These are phyloP conservation scores for Fusarium mangiferae DNA, from an alignment of 2,329 filamentous ascomycete genomes.

Conservation along the genomic window DNA sequence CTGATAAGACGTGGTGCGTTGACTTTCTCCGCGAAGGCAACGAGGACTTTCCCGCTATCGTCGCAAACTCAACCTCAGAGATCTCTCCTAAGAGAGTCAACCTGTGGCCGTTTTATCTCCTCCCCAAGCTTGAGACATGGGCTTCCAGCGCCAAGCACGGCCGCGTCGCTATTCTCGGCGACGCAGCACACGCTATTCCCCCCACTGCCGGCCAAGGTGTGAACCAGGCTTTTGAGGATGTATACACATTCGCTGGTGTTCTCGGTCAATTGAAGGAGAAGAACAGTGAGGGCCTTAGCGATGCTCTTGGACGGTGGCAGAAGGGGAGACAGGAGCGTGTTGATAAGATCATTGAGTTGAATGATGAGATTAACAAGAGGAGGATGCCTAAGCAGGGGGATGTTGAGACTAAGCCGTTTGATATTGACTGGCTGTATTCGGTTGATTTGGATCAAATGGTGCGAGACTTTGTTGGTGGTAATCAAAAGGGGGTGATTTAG, in stretches of 20 bases:
- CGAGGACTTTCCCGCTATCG: constrained; percentile 51
- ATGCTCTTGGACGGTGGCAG: constrained; percentile 54
- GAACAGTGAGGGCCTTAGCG: constrained; percentile 37
- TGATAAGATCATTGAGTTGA: constrained; percentile 59
- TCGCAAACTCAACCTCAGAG: constrained; percentile 47
- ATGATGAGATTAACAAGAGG: constrained; percentile 58
- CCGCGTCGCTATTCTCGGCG: constrained; percentile 58
- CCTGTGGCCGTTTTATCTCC: constrained; percentile 61
- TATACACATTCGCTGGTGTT: constrained; percentile 56
- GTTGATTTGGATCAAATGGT: constrained; percentile 52
- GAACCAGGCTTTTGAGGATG: constrained; percentile 62
- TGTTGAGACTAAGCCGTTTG: constrained; percentile 43
- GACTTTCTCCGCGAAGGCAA: constrained; percentile 49
- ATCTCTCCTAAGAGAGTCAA: constrained; percentile 51
- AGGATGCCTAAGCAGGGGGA: constrained; percentile 53
- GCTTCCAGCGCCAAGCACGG: constrained; percentile 44
- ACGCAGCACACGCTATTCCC: constrained; percentile 61
- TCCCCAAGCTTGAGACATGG: constrained; percentile 60
- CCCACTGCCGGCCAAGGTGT: constrained; percentile 59
- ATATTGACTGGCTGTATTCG: constrained; percentile 57
- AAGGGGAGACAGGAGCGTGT: constrained; percentile 58
- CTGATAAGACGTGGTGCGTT: constrained; percentile 52
- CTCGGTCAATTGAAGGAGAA: constrained; percentile 42
- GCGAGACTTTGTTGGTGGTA: constrained; percentile 20
- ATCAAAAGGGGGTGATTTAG: not conserved